phyloP scores from a whole-genome alignment of 2,329 filamentous ascomycete genomes.

The Orbilia javanica region DNA sequence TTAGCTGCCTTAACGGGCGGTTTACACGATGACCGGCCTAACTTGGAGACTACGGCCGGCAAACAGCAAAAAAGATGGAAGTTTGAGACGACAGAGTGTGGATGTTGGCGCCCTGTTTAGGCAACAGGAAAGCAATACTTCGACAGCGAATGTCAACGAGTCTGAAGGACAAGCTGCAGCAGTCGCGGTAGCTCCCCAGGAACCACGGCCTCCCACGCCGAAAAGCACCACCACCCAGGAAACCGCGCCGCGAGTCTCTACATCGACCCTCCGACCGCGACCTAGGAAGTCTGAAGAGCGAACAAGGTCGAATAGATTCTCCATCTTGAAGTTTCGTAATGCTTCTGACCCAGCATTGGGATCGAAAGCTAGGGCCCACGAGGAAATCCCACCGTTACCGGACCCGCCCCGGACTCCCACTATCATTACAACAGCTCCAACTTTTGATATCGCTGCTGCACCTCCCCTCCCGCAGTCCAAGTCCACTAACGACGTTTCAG shows the following conservation, averaged over 20 bases:
- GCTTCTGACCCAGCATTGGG: constrained; percentile 62
- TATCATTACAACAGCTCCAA: constrained; percentile 94
- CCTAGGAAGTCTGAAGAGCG: constrained; percentile 55
- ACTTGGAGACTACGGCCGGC: constrained; percentile 55
- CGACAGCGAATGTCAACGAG: constrained; percentile 36
- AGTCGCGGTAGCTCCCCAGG: neutral
- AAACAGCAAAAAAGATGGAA: constrained; percentile 43
- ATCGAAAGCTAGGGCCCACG: constrained; percentile 58
- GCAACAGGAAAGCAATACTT: constrained; percentile 49
- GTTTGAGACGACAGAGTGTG: constrained; percentile 53
- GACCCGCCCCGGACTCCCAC: constrained; percentile 67
- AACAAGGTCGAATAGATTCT: constrained; percentile 51
- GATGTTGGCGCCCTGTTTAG: constrained; percentile 57
- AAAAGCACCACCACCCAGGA: constrained; percentile 37
- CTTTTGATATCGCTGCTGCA: constrained; percentile 70
- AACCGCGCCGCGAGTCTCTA: constrained; percentile 40
- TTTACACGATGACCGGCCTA: constrained; percentile 52
- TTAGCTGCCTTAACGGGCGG: constrained; percentile 15
- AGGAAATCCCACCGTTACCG: constrained; percentile 58
- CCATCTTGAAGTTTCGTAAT: constrained; percentile 61
- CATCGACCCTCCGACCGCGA: constrained; percentile 48
- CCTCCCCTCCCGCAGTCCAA: constrained; percentile 40
- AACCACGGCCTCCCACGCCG: constrained; percentile 37
- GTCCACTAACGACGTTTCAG: constrained; percentile 15
- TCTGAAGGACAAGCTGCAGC: no score